A percentile compares a stretch with the other conserved stretches of the same genome.
Evolutionary conservation across 352 stramenopile genomes (phyloP).

Genomic region (Pythium grandisporangium): DNA sequence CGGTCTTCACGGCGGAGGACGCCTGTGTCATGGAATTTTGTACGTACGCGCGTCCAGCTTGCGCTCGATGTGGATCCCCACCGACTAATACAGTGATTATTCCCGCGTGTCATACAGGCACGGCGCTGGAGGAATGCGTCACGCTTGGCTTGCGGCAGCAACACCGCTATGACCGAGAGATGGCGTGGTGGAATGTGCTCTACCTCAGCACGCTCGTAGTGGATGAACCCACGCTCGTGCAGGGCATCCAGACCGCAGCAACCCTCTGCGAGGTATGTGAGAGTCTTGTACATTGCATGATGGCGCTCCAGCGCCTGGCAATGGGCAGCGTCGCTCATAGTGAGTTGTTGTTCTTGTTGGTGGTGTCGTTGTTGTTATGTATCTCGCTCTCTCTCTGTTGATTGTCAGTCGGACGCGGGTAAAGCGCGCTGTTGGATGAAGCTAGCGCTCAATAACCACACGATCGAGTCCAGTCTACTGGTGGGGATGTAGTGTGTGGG

Average conservation of each 20-base stretch:
- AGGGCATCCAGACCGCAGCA: slow-evolving; percentile 55
- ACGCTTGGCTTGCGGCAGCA: slow-evolving; percentile 45
- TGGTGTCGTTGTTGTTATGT: not conserved
- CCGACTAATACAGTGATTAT: too few species aligned
- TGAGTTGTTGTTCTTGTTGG: not conserved
- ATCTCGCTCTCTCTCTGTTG: too few species aligned
- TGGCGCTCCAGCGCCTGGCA: too few species aligned
- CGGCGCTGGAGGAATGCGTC: slow-evolving; percentile 49
- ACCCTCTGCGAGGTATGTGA: slow-evolving; percentile 50
- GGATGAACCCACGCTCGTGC: slow-evolving; percentile 56
- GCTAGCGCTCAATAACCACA: slow-evolving; percentile 69
- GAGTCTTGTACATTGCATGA: not conserved
- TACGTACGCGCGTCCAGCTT: too few species aligned
- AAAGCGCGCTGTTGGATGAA: slow-evolving; percentile 75
- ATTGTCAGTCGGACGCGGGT: slow-evolving; percentile 55
- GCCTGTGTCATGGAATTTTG: slow-evolving; percentile 49
- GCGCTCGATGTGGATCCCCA: too few species aligned
- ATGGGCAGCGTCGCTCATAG: too few species aligned
- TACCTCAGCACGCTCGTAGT: slow-evolving; percentile 68
- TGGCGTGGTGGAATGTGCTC: slow-evolving; percentile 66
- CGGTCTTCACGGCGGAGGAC: slow-evolving; percentile 41
- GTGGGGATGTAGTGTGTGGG: slow-evolving; percentile 19
- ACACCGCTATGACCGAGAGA: slow-evolving; percentile 23
- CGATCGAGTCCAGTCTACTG: slow-evolving; percentile 69
- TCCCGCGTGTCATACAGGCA: too few species aligned